Percentiles rank a stretch among this genome's conserved stretches.
Evolutionary conservation across 2,329 filamentous ascomycete genomes (phyloP).

Genomic region (Shiraia bambusicola): DNA sequence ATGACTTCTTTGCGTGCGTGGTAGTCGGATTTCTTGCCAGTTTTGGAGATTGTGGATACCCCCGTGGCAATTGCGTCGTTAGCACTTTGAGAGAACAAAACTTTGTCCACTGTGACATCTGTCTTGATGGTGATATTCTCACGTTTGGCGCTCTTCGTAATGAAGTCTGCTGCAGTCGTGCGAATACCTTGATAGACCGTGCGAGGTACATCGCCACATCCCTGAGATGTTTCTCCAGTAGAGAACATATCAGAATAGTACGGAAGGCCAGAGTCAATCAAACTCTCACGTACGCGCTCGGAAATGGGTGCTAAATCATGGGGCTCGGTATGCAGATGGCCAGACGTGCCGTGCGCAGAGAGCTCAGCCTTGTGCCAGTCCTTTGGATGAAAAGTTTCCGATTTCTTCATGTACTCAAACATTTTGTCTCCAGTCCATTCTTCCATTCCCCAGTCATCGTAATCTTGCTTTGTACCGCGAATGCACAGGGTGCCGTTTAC

Average conservation of each 20-base stretch:
- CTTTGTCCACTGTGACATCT: conserved; percentile 42
- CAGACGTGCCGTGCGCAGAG: conserved; percentile 49
- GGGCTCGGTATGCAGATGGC: conserved; percentile 58
- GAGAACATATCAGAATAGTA: conserved; percentile 63
- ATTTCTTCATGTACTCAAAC: conserved; percentile 59
- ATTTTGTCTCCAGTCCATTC: conserved; percentile 61
- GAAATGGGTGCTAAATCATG: conserved; percentile 62
- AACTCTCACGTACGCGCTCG: conserved; percentile 56
- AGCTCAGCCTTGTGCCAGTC: conserved; percentile 57
- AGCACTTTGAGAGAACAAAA: conserved; percentile 48
- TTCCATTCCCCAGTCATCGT: conserved; percentile 58
- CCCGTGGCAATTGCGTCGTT: conserved; percentile 49
- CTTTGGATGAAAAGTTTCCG: conserved; percentile 61
- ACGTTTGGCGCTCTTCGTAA: conserved; percentile 47
- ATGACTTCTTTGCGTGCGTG: conserved; percentile 37
- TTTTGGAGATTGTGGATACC: conserved; percentile 47
- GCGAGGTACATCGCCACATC: conserved; percentile 35
- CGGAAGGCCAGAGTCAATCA: conserved; percentile 56
- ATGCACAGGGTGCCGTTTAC: conserved; percentile 55
- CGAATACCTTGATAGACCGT: conserved; percentile 36
- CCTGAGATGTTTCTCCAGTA: conserved; percentile 41
- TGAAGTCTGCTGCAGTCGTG: conserved; percentile 35
- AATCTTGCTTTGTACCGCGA: conserved; percentile 52
- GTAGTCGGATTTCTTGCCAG: conserved; percentile 44
- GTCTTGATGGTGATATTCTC: conserved; percentile 41